Base-by-base conservation (phyloP, 2,329 filamentous ascomycete species). In the Domatiomyces globalis region DNA sequence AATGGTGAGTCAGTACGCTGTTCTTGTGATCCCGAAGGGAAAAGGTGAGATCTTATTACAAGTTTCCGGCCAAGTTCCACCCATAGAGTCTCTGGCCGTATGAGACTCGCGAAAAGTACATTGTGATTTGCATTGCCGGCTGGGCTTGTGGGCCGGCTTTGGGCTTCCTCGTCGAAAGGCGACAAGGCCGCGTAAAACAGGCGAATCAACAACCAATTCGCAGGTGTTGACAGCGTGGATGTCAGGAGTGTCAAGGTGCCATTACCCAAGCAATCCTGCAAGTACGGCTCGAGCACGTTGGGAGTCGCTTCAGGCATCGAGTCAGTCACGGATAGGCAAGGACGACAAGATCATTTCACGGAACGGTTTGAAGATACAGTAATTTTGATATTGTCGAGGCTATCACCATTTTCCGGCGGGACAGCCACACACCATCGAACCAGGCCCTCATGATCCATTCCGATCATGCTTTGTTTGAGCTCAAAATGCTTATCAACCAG, bases 71-170 rank as follows among this genome's bases (percentile, higher is more conserved):
- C 76, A 1, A 76, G 76, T 48, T 85, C 83, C 56, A 73, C 80
- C 87, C 88, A 95, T 63, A 94, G 94, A 1, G 77, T 71, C 56
- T 76, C 78, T 61, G 90, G 84, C 54, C 86, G 77, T 67, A 94
- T 70, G 68, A 92, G 95, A 69, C 85, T 94, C 52, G 92, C 80
- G 2, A 95, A 72, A 2, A 95, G 73, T 0, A 95, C 76, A 48
- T 71, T 75, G 45, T 50, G 49, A 4, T 36, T 29, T 10, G 47
- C 9, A 8, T 17, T 43, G 15, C 2, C 22, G 2, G 18, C 36
- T 20, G 3, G 45, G 15, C 20, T 46, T 7, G 4, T 12, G 20
- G 29, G 27, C 10, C 29, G 22, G 27, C 49, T 44, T 18, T 20
- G 19, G 22, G n/a, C n/a, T n/a, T n/a, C 48, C 2, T 49, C 53